Base-by-base conservation (phyloP, 352 stramenopile genomes). In the Phytopythium cucurbitacearum region DNA sequence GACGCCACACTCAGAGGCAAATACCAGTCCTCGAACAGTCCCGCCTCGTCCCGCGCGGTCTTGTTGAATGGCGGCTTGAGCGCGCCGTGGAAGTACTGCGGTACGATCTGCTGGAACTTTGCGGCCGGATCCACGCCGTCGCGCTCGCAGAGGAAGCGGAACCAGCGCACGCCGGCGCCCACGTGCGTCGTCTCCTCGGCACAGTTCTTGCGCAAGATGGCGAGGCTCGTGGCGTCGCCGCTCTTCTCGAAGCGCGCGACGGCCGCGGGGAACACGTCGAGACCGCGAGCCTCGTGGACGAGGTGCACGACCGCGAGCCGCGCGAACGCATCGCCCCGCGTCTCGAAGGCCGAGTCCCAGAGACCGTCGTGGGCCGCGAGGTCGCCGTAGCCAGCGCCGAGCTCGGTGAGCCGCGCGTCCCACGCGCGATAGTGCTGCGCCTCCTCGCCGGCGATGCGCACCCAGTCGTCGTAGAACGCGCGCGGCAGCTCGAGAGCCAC, bases 41-140 rank as follows among this genome's bases (percentile, higher is more conserved):
- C 69, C 28, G 76, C 73, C 15, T 65, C 64, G 50, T 70, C 57
- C 8, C 76, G 71, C 33, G 72, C 72, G 6, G 71, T 56, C 34
- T 71, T 75, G 54, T 87, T 83, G 61, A 85, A 85, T 43, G 73
- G 73, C 32, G 77, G 72, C 48, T 84, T 84, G 41, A 88, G 51
- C 10, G 21, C 57, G 9, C 74, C 77, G 45, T 62, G 65, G 62
- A 81, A 85, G 37, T 81, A 79, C 52, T 71, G 50, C 40, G 58
- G 62, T 35, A 86, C 67, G 36, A 80, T 69, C 16, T 73, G 54
- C 36, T 81, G 71, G 52, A 88, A 88, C 13, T 59, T 75, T 36
- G 47, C 42, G 38, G 77, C 64, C 0, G 69, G 56, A 13, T 79
- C 63, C 5, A 55, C 28, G 10, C 57, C 63, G 36, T 80, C 55